Evolutionary conservation across 2,329 filamentous ascomycete species (phyloP), one percentile per base, ranked within the genome.

Genomic region (Cladophialophora immunda): DNA sequence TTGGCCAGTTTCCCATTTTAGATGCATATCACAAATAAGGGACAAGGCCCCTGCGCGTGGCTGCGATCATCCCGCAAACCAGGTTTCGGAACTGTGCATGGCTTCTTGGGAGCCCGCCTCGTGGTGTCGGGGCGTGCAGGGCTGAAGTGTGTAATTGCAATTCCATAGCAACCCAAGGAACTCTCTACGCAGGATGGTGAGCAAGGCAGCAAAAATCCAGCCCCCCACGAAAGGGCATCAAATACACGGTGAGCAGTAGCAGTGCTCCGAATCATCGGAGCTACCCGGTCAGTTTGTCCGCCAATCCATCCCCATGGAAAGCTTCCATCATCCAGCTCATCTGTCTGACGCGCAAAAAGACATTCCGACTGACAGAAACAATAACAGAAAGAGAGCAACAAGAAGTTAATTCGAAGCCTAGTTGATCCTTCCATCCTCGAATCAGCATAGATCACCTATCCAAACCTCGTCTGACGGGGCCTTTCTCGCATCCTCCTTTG

Each of bases 291-390:
- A 25, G 7, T 25, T 50, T 19, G 5, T 5, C 38, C 38, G 38
- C 17, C 32, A 8, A 36, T 36, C 17, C 38, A 45, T 7, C 6
- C 4, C n/a, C 38, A 11, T n/a, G 38, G 27, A 25, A 50, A 19
- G 22, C 19, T 50, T 13, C 2, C 45, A 25, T 50, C 8, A 50
- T 50, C 22, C 45, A 50, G 45, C 45, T 15, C 45, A 5, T 50
- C 22, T 3, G 45, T 50, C 45, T 50, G 45, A 50, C 45, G 17
- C 2, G 22, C 9, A 19, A 19, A 11, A 3, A 25, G 8, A 25
- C 27, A 27, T 50, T 50, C 45, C 27, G 45, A 50, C 45, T 27
- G 45, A 50, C 45, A 50, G 22, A 50, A 50, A 50, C 45, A 50
- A 50, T 25, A 15, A 25, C 19, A 4, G n/a, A 50, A 19, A 25